phyloP scores from a whole-genome alignment of 78 protist genomes.

The Tieghemostelium lacteum region DNA sequence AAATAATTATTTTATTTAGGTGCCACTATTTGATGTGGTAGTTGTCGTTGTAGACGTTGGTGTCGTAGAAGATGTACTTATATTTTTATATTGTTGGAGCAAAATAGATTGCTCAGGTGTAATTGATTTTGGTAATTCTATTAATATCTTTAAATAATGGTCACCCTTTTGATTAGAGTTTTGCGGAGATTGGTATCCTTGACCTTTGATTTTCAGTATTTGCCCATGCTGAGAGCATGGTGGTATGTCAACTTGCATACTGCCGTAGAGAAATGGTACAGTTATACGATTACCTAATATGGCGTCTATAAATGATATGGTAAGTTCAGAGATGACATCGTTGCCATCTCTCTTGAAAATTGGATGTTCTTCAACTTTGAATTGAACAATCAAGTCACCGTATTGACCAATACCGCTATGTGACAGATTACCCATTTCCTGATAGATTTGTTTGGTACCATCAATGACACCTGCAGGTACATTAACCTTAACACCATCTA shows the following conservation, averaged over 20 bases:
- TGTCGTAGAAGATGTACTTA: too few species aligned
- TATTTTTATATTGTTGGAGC: constrained; percentile 9
- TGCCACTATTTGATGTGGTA: too few species aligned
- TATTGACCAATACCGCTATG: constrained; percentile 37
- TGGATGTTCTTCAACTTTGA: constrained; percentile 40
- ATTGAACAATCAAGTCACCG: constrained; percentile 45
- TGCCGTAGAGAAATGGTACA: constrained; percentile 38
- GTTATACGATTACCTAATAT: constrained; percentile 36
- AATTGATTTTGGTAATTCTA: constrained; percentile 10
- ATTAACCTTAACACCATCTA: background rate
- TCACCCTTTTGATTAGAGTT: constrained; percentile 21
- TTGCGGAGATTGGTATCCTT: constrained; percentile 39
- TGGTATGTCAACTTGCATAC: constrained; percentile 53
- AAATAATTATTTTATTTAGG: too few species aligned
- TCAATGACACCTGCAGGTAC: constrained; percentile 26
- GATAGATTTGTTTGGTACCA: constrained; percentile 17
- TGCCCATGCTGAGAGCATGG: constrained; percentile 54
- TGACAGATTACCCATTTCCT: constrained; percentile 8
- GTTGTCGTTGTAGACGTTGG: too few species aligned
- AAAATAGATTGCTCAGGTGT: background rate
- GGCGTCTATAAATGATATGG: constrained; percentile 23
- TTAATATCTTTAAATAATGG: constrained; percentile 18
- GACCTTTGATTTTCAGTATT: constrained; percentile 51
- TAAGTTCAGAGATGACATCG: constrained; percentile 41
- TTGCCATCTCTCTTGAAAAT: constrained; percentile 47